These are phyloP conservation scores for Saussurea involucrata DNA, from an alignment of 129 eudicot genomes.

Conservation along the genomic window DNA sequence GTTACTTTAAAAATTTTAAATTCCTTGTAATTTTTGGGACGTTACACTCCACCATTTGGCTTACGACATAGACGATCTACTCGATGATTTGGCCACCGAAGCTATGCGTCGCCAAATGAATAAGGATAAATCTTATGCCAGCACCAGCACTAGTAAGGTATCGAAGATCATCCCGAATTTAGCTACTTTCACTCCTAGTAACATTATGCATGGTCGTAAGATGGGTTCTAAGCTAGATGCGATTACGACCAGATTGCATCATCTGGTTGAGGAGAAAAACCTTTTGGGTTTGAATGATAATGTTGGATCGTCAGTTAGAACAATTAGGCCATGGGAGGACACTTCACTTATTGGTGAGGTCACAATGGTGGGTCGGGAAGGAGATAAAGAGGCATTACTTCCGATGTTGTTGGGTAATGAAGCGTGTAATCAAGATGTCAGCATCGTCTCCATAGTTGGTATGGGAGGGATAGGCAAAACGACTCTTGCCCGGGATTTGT, in stretches of 20 bases:
- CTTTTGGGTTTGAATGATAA: constrained; percentile 9
- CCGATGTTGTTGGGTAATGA: background rate
- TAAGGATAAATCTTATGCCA: background rate
- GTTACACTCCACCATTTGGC: constrained; percentile 32
- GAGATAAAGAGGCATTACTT: constrained; percentile 16
- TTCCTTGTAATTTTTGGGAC: too few relatives aligned
- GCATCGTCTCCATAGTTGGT: background rate
- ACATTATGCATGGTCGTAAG: background rate
- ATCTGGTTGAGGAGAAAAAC: constrained; percentile 10
- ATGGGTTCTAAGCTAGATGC: constrained; percentile 19
- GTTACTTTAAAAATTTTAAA: too few relatives aligned
- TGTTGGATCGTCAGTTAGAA: background rate
- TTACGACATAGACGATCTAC: constrained; percentile 35
- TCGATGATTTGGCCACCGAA: constrained; percentile 20
- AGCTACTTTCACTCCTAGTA: background rate
- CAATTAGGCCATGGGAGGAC: constrained; percentile 4
- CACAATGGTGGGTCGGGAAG: constrained; percentile 26
- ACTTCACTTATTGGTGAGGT: constrained; percentile 30
- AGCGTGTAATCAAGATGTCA: background rate
- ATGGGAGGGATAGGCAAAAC: background rate
- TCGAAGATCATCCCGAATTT: constrained; percentile 1
- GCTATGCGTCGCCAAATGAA: background rate
- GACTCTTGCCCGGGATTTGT: background rate
- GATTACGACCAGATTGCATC: constrained; percentile 10
- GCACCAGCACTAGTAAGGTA: background rate